Percentiles rank a stretch among this genome's conserved stretches.
Evolutionary conservation across 1,139 yeast genomes (phyloP).

Genomic region (Zygotorulaspora mrakii): DNA sequence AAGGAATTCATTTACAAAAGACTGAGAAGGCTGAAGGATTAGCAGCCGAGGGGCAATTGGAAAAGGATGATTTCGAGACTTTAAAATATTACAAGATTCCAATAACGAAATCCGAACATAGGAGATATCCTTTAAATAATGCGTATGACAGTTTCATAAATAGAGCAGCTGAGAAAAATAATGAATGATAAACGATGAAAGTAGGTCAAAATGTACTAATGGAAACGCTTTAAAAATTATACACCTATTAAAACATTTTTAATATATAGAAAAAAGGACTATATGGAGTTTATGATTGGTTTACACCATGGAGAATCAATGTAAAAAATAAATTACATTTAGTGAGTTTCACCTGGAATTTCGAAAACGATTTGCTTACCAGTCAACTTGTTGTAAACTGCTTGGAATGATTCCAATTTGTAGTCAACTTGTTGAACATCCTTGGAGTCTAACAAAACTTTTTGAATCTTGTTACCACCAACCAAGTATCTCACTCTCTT

Average conservation of each 20-base stretch:
- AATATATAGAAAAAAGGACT: slow-evolving; percentile 17
- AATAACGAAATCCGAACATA: slow-evolving; percentile 20
- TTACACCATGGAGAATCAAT: no score
- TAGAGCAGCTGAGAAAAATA: slow-evolving; percentile 13
- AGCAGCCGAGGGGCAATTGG: slow-evolving; percentile 9
- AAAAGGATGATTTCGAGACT: slow-evolving; percentile 19
- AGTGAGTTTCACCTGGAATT: slow-evolving; percentile 79
- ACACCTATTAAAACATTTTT: slow-evolving; percentile 29
- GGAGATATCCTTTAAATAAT: slow-evolving; percentile 8
- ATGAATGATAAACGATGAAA: not conserved
- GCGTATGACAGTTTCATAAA: slow-evolving; percentile 15
- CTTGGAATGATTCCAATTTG: slow-evolving; percentile 99
- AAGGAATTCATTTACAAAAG: not conserved
- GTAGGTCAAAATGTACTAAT: slow-evolving; percentile 11
- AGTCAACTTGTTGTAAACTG: slow-evolving; percentile 96
- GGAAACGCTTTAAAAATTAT: slow-evolving; percentile 25
- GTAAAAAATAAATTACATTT: slow-evolving; percentile 33
- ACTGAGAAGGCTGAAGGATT: slow-evolving; percentile 4
- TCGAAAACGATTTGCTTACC: slow-evolving; percentile 99
- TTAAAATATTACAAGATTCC: slow-evolving; percentile 29
- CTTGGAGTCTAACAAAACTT: slow-evolving; percentile 97
- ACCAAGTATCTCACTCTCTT: slow-evolving; percentile 99
- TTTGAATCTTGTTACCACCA: slow-evolving; percentile 98
- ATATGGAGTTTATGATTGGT: slow-evolving; percentile 12
- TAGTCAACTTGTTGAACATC: slow-evolving; percentile 96